These are phyloP conservation scores for Trichophyton rubrum DNA, from an alignment of 2,329 filamentous ascomycete genomes.

Conservation along the genomic window DNA sequence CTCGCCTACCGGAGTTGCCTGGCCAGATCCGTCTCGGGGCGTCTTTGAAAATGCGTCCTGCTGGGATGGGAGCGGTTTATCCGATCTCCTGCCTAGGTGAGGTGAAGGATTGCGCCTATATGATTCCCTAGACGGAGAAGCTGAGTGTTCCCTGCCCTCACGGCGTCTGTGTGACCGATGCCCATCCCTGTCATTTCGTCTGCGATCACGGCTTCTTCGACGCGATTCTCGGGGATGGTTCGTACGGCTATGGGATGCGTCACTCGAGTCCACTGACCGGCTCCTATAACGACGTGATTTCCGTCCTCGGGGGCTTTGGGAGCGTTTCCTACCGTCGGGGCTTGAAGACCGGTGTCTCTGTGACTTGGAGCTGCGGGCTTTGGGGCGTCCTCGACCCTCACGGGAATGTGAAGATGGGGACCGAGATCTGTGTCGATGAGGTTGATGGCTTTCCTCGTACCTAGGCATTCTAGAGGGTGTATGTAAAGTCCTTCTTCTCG, in stretches of 20 bases:
- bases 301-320: constrained; percentile 8
- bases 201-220: constrained; percentile 19
- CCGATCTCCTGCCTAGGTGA: constrained; percentile 22
- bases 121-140: constrained; percentile 2
- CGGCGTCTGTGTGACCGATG: constrained; percentile 13
- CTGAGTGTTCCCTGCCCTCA: background rate
- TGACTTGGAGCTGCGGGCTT: background rate
- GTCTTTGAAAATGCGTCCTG: constrained; percentile 30
- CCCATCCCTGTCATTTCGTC: constrained; percentile 17
- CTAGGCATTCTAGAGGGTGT: background rate
- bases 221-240: constrained; percentile 19
- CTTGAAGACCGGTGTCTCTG: constrained; percentile 6
- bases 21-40: constrained; percentile 18
- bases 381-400: background rate
- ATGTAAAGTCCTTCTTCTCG: too few species aligned
- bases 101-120: constrained; percentile 18
- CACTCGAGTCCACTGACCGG: constrained; percentile 6
- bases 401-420: background rate
- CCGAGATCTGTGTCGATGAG: background rate
- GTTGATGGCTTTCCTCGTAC: constrained; percentile 1
- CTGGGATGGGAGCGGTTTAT: constrained; percentile 35
- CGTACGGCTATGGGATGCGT: constrained; percentile 16
- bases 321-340: constrained; percentile 4
- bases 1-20: constrained; percentile 21
- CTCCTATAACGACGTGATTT: constrained; percentile 9